phyloP scores from a whole-genome alignment of 345 rosid genomes.

The Xanthoceras sorbifolium region DNA sequence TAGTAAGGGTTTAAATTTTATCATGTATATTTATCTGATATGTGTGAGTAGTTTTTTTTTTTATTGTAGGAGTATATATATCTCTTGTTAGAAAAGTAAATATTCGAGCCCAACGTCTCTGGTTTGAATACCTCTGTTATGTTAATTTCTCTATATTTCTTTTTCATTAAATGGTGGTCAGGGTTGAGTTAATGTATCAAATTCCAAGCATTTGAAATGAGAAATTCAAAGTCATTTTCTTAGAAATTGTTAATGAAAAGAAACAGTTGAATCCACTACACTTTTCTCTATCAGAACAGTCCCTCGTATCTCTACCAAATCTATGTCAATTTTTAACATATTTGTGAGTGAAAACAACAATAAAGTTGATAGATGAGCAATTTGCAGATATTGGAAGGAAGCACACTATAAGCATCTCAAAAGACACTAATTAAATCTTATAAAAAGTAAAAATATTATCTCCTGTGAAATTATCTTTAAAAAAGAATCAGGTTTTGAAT shows the following conservation, averaged over 20 bases:
- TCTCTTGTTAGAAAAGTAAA: no score
- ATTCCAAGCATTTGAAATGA: no score
- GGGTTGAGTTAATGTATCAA: no score
- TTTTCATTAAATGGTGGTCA: no score
- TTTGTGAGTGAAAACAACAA: neutral
- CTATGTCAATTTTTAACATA: neutral
- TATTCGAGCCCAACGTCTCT: no score
- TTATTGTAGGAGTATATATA: no score
- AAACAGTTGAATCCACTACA: neutral
- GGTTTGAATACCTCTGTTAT: no score
- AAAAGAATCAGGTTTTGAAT: neutral
- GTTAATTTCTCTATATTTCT: no score
- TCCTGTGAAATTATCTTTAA: neutral
- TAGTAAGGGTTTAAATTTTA: no score
- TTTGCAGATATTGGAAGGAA: neutral
- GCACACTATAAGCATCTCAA: neutral
- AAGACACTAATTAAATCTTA: neutral
- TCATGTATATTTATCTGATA: no score
- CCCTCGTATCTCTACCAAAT: constrained; percentile 1
- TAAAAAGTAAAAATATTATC: neutral
- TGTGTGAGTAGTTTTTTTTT: no score
- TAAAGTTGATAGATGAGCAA: neutral
- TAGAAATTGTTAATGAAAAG: neutral
- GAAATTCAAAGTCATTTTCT: neutral
- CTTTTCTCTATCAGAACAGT: constrained; percentile 3